phyloP scores from a whole-genome alignment of 2,329 filamentous ascomycete genomes.

The Ascochyta fabae region DNA sequence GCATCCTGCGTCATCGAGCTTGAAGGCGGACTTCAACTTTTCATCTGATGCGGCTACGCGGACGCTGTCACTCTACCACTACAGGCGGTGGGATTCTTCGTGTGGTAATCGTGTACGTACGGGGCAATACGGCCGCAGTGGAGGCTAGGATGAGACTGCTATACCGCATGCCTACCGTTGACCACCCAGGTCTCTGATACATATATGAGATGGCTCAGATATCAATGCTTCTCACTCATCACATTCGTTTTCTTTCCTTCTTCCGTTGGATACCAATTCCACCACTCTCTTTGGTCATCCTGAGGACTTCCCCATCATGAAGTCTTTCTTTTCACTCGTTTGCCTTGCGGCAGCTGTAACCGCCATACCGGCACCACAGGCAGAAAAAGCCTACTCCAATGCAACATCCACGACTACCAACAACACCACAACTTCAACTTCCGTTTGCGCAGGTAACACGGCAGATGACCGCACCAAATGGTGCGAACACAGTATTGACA shows the following conservation, averaged over 20 bases:
- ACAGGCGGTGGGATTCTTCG: conserved; percentile 69
- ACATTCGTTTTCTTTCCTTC: neutral
- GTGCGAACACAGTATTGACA: conserved; percentile 57
- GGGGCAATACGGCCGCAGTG: neutral
- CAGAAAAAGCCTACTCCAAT: neutral
- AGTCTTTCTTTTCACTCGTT: conserved; percentile 14
- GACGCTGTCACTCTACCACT: conserved; percentile 77
- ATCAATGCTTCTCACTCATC: neutral
- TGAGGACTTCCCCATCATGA: conserved; percentile 11
- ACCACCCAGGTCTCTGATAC: neutral
- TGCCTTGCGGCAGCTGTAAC: conserved; percentile 14
- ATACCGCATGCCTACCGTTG: neutral
- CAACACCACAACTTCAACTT: neutral
- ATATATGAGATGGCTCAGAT: neutral
- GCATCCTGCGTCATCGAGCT: neutral
- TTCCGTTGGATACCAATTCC: neutral
- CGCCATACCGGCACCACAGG: conserved; percentile 8
- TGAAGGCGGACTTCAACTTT: conserved; percentile 71
- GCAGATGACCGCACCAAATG: conserved; percentile 38
- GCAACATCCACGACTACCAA: neutral
- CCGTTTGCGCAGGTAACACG: conserved; percentile 36
- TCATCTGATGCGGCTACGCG: conserved; percentile 89
- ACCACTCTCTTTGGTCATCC: neutral
- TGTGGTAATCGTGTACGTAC: neutral
- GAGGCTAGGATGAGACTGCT: neutral